A percentile compares a stretch with the other conserved stretches of the same genome.
These are phyloP conservation scores for Trichomonas tenax DNA, from an alignment of 208 protist genomes.

Conservation along the genomic window DNA sequence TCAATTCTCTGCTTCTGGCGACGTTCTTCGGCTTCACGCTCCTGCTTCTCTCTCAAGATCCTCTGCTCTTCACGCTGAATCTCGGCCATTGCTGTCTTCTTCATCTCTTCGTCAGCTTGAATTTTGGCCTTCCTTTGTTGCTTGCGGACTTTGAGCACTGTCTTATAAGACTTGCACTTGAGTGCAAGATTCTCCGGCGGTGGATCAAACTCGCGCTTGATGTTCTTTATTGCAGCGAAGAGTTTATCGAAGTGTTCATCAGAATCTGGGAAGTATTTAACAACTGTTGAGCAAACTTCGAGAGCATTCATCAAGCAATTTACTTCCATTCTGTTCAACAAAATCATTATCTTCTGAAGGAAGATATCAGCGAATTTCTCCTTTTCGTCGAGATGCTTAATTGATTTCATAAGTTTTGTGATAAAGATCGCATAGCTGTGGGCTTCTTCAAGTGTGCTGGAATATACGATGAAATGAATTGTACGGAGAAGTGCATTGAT, in stretches of 20 bases:
- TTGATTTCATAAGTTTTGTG: neutral
- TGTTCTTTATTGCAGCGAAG: neutral
- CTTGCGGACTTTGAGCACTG: neutral
- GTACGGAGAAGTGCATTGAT: neutral
- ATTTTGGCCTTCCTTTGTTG: neutral
- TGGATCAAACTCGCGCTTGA: neutral
- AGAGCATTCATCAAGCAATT: neutral
- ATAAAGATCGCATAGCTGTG: neutral
- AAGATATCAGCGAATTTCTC: neutral
- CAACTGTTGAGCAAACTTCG: neutral
- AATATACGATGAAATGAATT: neutral
- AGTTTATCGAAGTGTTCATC: neutral
- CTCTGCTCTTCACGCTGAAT: neutral
- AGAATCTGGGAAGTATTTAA: neutral
- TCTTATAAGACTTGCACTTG: neutral
- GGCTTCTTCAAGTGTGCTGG: neutral
- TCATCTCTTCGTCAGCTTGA: neutral
- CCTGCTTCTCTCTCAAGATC: neutral
- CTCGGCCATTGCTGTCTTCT: neutral
- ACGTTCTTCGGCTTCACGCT: neutral
- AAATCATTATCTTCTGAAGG: neutral
- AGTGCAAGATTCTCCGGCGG: neutral
- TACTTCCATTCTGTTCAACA: neutral
- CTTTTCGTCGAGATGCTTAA: neutral
- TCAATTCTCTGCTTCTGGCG: neutral